These are phyloP conservation scores for Cladorrhinum samala DNA, from an alignment of 495 filamentous ascomycete genomes.

Conservation along the genomic window DNA sequence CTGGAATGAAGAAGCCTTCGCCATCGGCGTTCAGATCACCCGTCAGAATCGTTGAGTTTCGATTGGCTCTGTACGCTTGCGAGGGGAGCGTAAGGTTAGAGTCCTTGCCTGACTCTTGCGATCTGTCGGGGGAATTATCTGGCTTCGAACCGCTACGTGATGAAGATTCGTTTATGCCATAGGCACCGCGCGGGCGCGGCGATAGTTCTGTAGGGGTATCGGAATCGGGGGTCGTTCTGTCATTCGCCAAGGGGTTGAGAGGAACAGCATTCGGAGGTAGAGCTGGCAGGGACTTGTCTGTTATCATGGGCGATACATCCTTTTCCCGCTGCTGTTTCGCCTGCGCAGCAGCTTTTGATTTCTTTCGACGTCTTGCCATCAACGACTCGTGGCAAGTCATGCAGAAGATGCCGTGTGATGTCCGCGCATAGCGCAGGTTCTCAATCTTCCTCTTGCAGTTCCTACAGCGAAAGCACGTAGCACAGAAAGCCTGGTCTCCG, in stretches of 20 bases:
- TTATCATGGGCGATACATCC: constrained; percentile 57
- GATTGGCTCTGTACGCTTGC: constrained; percentile 70
- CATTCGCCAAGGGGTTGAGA: constrained; percentile 52
- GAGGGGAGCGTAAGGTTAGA: constrained; percentile 64
- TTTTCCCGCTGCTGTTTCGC: constrained; percentile 55
- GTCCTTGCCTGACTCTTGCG: constrained; percentile 35
- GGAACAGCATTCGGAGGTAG: constrained; percentile 71
- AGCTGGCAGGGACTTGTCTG: constrained; percentile 92
- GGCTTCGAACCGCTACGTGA: constrained; percentile 46
- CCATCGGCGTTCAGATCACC: constrained; percentile 56
- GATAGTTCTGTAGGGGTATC: constrained; percentile 70
- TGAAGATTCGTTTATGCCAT: constrained; percentile 41
- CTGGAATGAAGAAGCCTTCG: constrained; percentile 81
- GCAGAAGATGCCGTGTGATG: constrained; percentile 98
- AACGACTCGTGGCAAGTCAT: constrained; percentile 99
- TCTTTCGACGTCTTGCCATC: constrained; percentile 92
- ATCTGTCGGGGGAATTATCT: constrained; percentile 44
- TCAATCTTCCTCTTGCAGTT: constrained; percentile 99
- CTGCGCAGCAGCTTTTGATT: constrained; percentile 59
- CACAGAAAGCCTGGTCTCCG: constrained; percentile 98
- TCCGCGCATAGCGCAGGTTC: constrained; percentile 94
- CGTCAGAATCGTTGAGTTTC: constrained; percentile 61
- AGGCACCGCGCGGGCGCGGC: constrained; percentile 52
- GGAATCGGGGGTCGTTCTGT: constrained; percentile 69
- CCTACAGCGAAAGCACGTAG: constrained; percentile 91